Evolutionary conservation across 345 rosid species (phyloP).

Genomic region (Citrus reticulata): DNA sequence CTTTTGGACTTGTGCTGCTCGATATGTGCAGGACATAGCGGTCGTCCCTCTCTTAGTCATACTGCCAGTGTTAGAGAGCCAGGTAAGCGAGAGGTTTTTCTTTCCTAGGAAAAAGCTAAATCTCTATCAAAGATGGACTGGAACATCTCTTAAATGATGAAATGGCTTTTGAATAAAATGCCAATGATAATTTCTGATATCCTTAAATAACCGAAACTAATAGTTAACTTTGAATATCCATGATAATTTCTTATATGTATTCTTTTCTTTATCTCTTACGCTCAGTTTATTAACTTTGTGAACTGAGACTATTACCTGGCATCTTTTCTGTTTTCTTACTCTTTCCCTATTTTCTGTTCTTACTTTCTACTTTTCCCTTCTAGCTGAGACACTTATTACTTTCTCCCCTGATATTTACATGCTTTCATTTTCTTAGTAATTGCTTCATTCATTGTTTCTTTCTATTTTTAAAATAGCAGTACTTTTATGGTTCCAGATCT

Average conservation of each 20-base stretch:
- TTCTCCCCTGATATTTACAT: background rate
- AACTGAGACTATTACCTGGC: background rate
- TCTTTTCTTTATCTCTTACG: background rate
- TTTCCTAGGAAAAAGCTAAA: background rate
- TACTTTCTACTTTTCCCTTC: background rate
- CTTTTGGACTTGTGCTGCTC: constrained; percentile 13
- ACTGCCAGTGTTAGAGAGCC: constrained; percentile 89
- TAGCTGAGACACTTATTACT: background rate
- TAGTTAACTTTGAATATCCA: background rate
- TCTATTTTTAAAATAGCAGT: background rate
- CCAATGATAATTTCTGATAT: background rate
- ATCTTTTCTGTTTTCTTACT: background rate
- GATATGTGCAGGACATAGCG: constrained; percentile 79
- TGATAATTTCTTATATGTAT: no score
- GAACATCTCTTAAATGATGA: background rate
- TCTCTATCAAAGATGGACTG: background rate
- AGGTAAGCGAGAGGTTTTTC: constrained; percentile 46
- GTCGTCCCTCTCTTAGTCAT: constrained; percentile 92
- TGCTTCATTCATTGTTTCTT: no score
- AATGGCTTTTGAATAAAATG: background rate
- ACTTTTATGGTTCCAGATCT: background rate
- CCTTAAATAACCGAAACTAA: background rate
- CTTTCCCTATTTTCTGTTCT: background rate
- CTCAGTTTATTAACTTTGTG: background rate
- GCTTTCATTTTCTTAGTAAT: background rate